phyloP scores from a whole-genome alignment of 75 land plant genomes.

The Sequoia sempervirens region DNA sequence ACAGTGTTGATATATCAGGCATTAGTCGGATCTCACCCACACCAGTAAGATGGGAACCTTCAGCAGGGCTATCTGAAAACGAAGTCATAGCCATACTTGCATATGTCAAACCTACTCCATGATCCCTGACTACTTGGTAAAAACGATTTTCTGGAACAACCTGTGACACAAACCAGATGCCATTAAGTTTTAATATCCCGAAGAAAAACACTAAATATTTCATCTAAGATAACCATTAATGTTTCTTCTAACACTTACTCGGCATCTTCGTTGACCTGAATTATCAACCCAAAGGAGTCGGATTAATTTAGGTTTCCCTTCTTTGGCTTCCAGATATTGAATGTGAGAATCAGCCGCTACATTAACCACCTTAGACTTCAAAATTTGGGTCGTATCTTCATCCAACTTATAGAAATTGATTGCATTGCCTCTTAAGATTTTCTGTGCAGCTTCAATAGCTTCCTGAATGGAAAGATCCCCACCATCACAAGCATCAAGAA shows the following conservation, averaged over 20 bases:
- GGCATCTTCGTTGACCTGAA: slow-evolving; percentile 88
- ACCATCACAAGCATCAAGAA: slow-evolving; percentile 67
- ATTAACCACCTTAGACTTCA: not conserved
- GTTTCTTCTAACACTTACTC: slow-evolving; percentile 45
- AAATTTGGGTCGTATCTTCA: not conserved
- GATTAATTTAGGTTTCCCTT: slow-evolving; percentile 29
- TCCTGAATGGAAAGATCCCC: slow-evolving; percentile 87
- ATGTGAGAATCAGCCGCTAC: not conserved
- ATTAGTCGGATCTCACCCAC: slow-evolving; percentile 82
- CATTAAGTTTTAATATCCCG: slow-evolving; percentile 3
- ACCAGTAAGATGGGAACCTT: slow-evolving; percentile 57
- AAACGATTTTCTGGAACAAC: slow-evolving; percentile 73
- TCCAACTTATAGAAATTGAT: slow-evolving; percentile 63
- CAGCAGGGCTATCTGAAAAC: slow-evolving; percentile 60
- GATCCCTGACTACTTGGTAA: slow-evolving; percentile 41
- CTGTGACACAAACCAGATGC: slow-evolving; percentile 27
- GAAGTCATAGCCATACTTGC: slow-evolving; percentile 83
- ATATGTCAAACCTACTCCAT: slow-evolving; percentile 73
- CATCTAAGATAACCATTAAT: slow-evolving; percentile 1
- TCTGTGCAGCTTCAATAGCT: slow-evolving; percentile 62
- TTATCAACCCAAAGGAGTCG: slow-evolving; percentile 84
- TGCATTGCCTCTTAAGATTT: slow-evolving; percentile 68
- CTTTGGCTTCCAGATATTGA: not conserved
- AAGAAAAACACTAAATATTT: not conserved
- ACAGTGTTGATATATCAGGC: slow-evolving; percentile 69